Conservation (phyloP, 192 early-diverging fungal species). For the Coemansia sp. region DNA sequence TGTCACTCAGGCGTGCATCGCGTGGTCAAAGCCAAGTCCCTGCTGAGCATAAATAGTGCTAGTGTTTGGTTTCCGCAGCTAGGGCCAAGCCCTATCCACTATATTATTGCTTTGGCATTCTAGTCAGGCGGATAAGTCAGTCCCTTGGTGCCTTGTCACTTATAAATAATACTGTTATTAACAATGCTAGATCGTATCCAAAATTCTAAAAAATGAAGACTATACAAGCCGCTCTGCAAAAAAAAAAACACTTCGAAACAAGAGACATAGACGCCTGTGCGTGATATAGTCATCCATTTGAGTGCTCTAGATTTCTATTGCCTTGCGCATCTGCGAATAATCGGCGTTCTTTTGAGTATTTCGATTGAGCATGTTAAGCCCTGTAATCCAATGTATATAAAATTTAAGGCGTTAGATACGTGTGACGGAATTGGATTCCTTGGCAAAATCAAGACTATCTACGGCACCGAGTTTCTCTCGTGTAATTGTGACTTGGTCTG, state of each 20-base stretch:
- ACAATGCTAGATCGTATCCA: no score
- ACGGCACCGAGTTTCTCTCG: conserved; percentile 21
- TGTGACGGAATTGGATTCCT: neutral
- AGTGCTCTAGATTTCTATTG: no score
- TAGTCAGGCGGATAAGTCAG: neutral
- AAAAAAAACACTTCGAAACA: neutral
- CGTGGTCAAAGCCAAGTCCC: neutral
- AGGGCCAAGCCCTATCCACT: neutral
- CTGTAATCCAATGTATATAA: no score
- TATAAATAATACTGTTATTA: no score
- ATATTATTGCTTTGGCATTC: neutral
- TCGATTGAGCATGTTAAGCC: no score
- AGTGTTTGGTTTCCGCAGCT: neutral
- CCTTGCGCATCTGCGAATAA: no score
- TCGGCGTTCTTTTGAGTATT: no score
- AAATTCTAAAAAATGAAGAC: no score
- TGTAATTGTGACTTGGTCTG: conserved; percentile 40
- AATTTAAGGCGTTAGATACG: no score
- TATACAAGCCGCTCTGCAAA: neutral
- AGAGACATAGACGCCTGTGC: neutral
- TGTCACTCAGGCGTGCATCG: neutral
- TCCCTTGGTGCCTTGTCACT: neutral
- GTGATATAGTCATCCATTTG: no score
- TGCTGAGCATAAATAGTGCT: neutral
- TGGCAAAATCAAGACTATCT: conserved; percentile 19